Percentiles rank a stretch among this genome's conserved stretches.
Evolutionary conservation across 1,284 basidiomycete species (phyloP).

Genomic region (Sporisorium reilianum): DNA sequence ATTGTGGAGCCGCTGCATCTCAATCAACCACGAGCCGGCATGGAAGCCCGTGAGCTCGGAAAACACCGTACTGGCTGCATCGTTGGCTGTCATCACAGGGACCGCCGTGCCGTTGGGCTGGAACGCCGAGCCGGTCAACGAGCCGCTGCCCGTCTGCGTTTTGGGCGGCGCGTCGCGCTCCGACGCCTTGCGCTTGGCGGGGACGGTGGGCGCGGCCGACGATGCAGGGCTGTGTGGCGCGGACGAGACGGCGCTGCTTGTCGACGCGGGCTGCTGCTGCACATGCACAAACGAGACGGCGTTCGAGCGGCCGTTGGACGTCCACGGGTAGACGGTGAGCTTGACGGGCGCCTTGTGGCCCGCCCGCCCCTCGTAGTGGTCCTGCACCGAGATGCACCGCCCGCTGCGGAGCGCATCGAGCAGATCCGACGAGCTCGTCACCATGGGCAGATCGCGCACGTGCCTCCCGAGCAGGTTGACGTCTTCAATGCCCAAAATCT

Average conservation of each 20-base stretch:
- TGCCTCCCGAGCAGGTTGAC: constrained; percentile 44
- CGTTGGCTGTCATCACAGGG: constrained; percentile 38
- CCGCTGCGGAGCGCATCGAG: constrained; percentile 43
- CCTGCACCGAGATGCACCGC: constrained; percentile 47
- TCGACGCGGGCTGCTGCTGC: constrained; percentile 22
- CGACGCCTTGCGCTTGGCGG: constrained; percentile 33
- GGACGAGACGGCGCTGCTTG: neutral
- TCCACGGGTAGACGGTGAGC: constrained; percentile 54
- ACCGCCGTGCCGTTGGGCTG: constrained; percentile 20
- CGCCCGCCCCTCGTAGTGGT: constrained; percentile 29
- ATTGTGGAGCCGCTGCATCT: constrained; percentile 51
- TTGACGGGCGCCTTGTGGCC: constrained; percentile 36
- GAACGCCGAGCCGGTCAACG: constrained; percentile 17
- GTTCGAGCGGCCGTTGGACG: constrained; percentile 42
- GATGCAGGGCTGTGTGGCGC: neutral
- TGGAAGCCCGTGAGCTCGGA: constrained; percentile 47
- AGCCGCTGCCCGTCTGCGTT: constrained; percentile 23
- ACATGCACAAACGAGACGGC: constrained; percentile 46
- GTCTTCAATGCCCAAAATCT: constrained; percentile 49
- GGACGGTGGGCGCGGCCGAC: constrained; percentile 2
- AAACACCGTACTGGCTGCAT: constrained; percentile 44
- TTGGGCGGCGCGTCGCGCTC: constrained; percentile 6
- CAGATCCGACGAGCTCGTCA: constrained; percentile 45
- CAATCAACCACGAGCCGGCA: constrained; percentile 44
- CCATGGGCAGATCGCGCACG: constrained; percentile 50